phyloP scores from a whole-genome alignment of 345 rosid species.

The Hypericum perforatum region DNA sequence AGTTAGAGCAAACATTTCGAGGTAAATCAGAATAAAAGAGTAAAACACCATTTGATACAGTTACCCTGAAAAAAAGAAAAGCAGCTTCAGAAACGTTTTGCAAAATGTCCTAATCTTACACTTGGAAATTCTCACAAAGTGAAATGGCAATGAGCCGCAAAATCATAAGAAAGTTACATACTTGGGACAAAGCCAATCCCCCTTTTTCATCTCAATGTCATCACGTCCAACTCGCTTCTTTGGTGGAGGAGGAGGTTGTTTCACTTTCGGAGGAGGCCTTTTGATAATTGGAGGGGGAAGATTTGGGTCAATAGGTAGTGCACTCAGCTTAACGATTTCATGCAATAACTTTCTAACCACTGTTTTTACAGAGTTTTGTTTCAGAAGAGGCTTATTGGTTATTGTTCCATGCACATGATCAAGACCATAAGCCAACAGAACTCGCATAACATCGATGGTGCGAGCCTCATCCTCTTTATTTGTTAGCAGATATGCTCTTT shows the following conservation, averaged over 20 bases:
- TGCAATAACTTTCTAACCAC: conserved; percentile 81
- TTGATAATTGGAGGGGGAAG: conserved; percentile 83
- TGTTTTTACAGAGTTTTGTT: conserved; percentile 68
- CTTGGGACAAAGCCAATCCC: conserved; percentile 98
- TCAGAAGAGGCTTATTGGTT: conserved; percentile 49
- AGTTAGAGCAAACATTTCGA: background rate
- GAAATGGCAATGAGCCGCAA: background rate
- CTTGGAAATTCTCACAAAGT: background rate
- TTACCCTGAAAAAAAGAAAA: no score
- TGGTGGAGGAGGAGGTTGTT: conserved; percentile 93
- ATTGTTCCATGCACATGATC: conserved; percentile 49
- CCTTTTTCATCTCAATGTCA: conserved; percentile 95
- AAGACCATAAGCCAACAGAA: conserved; percentile 67
- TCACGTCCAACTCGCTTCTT: conserved; percentile 90
- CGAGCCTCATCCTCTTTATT: conserved; percentile 96
- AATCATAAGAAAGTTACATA: conserved; percentile 27
- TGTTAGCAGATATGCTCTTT: conserved; percentile 66
- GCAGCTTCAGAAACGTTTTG: no score
- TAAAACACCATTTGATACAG: no score
- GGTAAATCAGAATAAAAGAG: no score
- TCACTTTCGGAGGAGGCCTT: conserved; percentile 87
- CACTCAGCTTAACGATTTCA: conserved; percentile 77
- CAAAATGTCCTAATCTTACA: conserved; percentile 1
- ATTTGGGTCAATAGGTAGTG: conserved; percentile 87
- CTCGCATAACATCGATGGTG: conserved; percentile 72